Base-by-base conservation (phyloP, 805 yeast species). In the Kuraishia floccosa region DNA sequence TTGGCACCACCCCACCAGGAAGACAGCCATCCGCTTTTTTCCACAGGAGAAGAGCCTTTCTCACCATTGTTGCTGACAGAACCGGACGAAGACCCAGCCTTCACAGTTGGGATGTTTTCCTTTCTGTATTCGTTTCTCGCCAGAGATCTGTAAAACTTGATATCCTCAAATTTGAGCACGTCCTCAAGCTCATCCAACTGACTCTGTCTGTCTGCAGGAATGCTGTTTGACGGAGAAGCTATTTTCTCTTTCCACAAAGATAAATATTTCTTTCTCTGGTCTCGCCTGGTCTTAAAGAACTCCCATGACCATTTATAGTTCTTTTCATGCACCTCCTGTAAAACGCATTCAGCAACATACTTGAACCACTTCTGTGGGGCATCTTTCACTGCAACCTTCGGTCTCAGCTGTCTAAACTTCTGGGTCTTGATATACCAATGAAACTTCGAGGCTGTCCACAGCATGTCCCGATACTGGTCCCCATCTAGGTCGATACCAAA, bases 281-380 rank as follows among this genome's bases (percentile, higher is more conserved):
- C 82, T 39, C 93, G 60, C 45, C 94, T 66, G 30, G 63, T 65
- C 29, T 70, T 68, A 41, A 89, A 72, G 45, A 70, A 70, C 3
- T 68, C 91, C 98, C 98, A 93, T 22, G 85, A 75, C 93, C 95
- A 83, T 43, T 70, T 72, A 42, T 75, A 68, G 47, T 82, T 74
- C 43, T 68, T 72, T 36, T 84, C 91, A 43, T 82, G 94, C 24
- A 91, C 76, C 47, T 86, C 95, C 35, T 73, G 63, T 27, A 72
- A 54, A 3, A 91, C 82, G 14, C 83, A 76, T n/a, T 66, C 54
- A 1, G 83, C 89, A 5, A 91, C 80, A 50, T 83, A 91, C 37
- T 59, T 51, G 44, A 91, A 72, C 98, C 98, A 91, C 24, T 68
- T 76, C 29, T 51, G 58, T 0, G 96, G 94, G 39, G 76, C 68